Evolutionary conservation across 441 rosid genomes (phyloP), one percentile per base, ranked within the genome.

Genomic region (Pelargonium fulgidum): DNA sequence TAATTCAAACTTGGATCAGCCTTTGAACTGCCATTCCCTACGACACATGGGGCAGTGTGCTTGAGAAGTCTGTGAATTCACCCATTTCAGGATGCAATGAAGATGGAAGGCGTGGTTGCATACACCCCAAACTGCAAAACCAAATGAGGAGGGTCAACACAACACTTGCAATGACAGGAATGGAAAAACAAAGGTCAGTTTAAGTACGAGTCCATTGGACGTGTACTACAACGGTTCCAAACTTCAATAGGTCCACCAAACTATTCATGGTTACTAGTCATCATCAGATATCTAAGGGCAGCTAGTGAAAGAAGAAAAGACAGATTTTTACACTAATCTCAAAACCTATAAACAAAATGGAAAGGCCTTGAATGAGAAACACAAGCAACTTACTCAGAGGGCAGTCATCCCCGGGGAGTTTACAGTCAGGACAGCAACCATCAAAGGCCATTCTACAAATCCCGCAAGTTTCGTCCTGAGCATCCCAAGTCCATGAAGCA

Each of bases 401-500:
- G 73, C 95, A 91, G 77, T 89, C 95, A 81, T 89, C 99, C 9
- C 97, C 95, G 7, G 95, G 93, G 66, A 80, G 90, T 81, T 93
- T 88, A 80, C 96, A 91, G 72, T 93, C 95, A 64, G 93, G 91
- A 75, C 92, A 91, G 56, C 97, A 93, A 66, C 97, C 99, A 83
- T 90, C 99, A 75, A 93, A 93, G 29, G 96, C 96, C 96, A 93
- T 89, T 70, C 97, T 85, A 77, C 99, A 93, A 54, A 91, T 93
- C 72, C 97, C 99, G 76, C 99, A 93, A 3, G 92, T 87, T 82
- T 91, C 97, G 69, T 91, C 97, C 79, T 88, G 92, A 33, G 96
- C 96, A 85, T 86, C 97, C 99, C 96, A 93, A 12, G 89, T 89
- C 96, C 97, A 91, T 63, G 96, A 88, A 72, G 86, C 96, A 68